Evolutionary conservation across 306 rosid species (phyloP).

Genomic region (Ziziphus jujuba): DNA sequence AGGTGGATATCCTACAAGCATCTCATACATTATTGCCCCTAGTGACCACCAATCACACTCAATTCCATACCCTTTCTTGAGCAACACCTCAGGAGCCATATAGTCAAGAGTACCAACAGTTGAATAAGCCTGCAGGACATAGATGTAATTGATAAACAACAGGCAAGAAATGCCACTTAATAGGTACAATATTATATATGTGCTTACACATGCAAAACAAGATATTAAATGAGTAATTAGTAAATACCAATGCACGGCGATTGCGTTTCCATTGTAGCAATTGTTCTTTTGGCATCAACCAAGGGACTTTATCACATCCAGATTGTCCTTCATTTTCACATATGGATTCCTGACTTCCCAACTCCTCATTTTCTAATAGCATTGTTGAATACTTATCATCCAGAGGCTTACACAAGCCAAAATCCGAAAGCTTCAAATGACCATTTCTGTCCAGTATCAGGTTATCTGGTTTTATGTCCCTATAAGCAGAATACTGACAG

Average conservation of each 20-base stretch:
- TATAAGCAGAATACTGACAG: slow-evolving; percentile 46
- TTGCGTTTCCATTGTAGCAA: slow-evolving; percentile 95
- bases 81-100: slow-evolving; percentile 98
- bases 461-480: slow-evolving; percentile 99
- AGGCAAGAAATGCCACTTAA: slow-evolving; percentile 1
- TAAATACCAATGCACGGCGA: slow-evolving; percentile 84
- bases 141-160: slow-evolving; percentile 3
- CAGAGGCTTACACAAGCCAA: slow-evolving; percentile 97
- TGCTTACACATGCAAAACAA: slow-evolving; percentile 3
- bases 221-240: slow-evolving; percentile 18
- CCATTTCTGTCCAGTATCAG: slow-evolving; percentile 92
- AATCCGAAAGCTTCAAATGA: slow-evolving; percentile 98
- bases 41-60: slow-evolving; percentile 99
- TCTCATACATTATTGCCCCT: slow-evolving; percentile 98
- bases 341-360: slow-evolving; percentile 54
- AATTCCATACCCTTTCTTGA: slow-evolving; percentile 96
- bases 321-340: slow-evolving; percentile 68
- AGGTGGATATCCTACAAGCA: slow-evolving; percentile 97
- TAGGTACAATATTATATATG: background rate
- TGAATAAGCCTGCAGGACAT: slow-evolving; percentile 74
- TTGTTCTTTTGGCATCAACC: slow-evolving; percentile 98
- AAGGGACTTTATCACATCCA: slow-evolving; percentile 53
- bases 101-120: slow-evolving; percentile 99
- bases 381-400: slow-evolving; percentile 89
- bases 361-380: slow-evolving; percentile 82